Base-by-base conservation (phyloP, 2,329 filamentous ascomycete species). In the Penicillium sp. region DNA sequence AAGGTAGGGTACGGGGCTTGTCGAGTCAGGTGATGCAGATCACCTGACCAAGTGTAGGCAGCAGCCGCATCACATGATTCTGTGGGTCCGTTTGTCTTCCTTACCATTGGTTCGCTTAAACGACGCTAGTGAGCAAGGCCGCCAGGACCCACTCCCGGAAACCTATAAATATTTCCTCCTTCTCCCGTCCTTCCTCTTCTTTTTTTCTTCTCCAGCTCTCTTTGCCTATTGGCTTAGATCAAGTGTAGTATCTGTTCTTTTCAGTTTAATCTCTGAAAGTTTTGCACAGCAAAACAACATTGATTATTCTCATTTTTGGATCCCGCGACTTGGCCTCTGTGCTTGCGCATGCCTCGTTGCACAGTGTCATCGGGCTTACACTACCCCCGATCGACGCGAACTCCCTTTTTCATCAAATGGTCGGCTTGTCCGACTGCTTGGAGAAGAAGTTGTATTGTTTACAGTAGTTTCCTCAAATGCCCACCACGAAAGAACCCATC, bases 221-320 rank as follows among this genome's bases (percentile, higher is more conserved):
- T 78, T 79, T 79, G 77, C 81, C 79, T 81, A 83, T 83, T 78
- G 79, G 86, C 86, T 90, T 90, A 91, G 89, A 92, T 92, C 89
- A 92, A 91, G 88, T 92, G 88, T 91, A 92, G 89, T 92, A 92
- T 95, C 92, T 94, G 91, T 92, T 93, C 90, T 92, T 92, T 90
- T 91, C 88, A 93, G 90, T 92, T 92, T 93, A 92, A 92, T 92
- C 88, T 90, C 90, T 93, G 89, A 89, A 90, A 92, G 84, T 84
- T 83, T 82, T 83, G 87, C 85, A 90, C 81, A 7, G 83, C 86
- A 82, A 82, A 82, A 82, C 83, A 86, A 85, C 84, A 83, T 82
- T 86, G 88, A 91, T 93, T 92, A 91, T 86, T 86, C 88, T 83
- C 84, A 91, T 93, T 90, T 89, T 91, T 91, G 82, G 67, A 76